Evolutionary conservation across 306 rosid species (phyloP).

Genomic region (Trifolium dubium): DNA sequence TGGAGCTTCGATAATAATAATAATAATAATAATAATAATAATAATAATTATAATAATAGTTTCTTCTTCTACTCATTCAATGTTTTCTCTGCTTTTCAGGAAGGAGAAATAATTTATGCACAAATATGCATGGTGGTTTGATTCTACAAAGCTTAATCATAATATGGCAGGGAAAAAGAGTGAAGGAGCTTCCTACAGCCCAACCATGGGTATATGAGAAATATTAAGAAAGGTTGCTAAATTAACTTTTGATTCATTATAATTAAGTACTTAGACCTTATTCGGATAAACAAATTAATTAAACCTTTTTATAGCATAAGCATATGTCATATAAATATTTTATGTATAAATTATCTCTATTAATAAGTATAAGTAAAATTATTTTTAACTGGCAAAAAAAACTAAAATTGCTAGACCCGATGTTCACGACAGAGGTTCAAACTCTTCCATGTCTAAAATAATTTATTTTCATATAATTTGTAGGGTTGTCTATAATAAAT

Average conservation of each 20-base stretch:
- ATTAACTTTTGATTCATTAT: constrained; percentile 13
- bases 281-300: not conserved
- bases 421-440: no score
- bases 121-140: not conserved
- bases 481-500: no score
- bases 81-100: not conserved
- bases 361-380: not conserved
- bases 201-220: constrained; percentile 34
- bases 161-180: constrained; percentile 35
- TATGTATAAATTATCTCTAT: no score
- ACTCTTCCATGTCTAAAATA: no score
- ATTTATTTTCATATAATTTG: no score
- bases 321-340: not conserved
- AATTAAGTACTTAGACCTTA: not conserved
- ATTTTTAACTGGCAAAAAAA: no score
- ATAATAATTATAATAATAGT: not conserved
- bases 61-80: not conserved
- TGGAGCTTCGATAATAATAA: no score
- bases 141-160: not conserved
- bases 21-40: not conserved
- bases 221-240: constrained; percentile 29
- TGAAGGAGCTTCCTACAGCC: constrained; percentile 56
- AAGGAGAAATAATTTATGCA: not conserved
- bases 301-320: not conserved
- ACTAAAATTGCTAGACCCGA: no score